These are phyloP conservation scores for Tetrahymena borealis DNA, from an alignment of 73 alveolate species.

Conservation along the genomic window DNA sequence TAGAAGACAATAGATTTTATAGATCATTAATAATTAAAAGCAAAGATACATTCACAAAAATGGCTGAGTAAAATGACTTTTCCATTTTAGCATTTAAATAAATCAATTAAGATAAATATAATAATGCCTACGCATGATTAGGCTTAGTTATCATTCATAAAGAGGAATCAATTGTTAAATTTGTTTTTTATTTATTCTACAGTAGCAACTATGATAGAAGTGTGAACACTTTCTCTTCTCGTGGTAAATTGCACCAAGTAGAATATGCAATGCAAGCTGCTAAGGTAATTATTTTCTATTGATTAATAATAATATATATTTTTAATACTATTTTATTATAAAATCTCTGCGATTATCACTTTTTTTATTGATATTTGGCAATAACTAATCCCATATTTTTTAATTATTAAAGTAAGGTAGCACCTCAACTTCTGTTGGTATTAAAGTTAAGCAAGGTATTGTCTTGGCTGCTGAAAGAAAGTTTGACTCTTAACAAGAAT, in stretches of 20 bases:
- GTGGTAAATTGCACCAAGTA: slow-evolving; percentile 87
- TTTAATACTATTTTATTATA: background rate
- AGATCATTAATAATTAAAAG: background rate
- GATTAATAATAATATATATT: background rate
- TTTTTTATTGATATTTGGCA: no score
- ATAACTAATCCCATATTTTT: no score
- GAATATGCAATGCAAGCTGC: slow-evolving; percentile 94
- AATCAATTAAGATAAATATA: background rate
- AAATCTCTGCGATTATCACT: background rate
- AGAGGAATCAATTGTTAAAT: background rate
- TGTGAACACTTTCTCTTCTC: slow-evolving; percentile 92
- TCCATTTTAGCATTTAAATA: background rate
- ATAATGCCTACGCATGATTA: background rate
- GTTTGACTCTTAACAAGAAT: background rate
- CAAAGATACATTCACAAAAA: background rate
- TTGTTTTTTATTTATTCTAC: background rate
- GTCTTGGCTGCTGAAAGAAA: slow-evolving; percentile 10
- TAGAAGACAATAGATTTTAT: background rate
- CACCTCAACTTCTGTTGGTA: slow-evolving; percentile 24
- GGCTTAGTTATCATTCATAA: background rate
- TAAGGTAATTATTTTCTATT: slow-evolving; percentile 54
- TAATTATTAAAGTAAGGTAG: slow-evolving; percentile 28
- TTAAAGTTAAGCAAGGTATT: slow-evolving; percentile 10
- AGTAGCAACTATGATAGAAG: slow-evolving; percentile 83
- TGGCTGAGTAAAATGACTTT: background rate